Percentiles rank a stretch among this genome's conserved stretches.
These are phyloP conservation scores for Lasiodiplodia gonubiensis DNA, from an alignment of 2,329 filamentous ascomycete species.

Conservation along the genomic window DNA sequence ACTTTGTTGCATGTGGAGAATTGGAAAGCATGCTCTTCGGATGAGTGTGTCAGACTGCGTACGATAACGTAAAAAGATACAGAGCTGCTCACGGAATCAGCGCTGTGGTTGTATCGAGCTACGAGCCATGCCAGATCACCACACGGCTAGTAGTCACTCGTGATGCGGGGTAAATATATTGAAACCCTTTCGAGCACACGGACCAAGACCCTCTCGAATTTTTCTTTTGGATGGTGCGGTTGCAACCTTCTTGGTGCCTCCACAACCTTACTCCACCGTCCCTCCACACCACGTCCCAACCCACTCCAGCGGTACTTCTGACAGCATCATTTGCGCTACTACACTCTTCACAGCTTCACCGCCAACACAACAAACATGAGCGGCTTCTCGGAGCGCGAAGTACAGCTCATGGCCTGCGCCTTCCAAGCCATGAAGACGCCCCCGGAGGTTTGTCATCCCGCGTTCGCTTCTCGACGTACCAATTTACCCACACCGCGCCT, in stretches of 20 bases:
- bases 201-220: conserved; percentile 1
- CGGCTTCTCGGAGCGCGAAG: conserved; percentile 20
- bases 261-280: not conserved
- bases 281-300: not conserved
- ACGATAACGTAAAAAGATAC: not conserved
- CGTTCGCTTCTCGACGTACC: not conserved
- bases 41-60: not conserved
- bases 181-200: conserved; percentile 5
- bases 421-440: conserved; percentile 27
- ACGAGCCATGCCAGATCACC: not conserved
- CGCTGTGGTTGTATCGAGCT: not conserved
- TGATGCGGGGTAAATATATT: conserved; percentile 6
- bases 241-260: not conserved
- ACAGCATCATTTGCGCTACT: not conserved
- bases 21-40: not conserved
- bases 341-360: not conserved
- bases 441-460: conserved; percentile 12
- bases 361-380: conserved; percentile 14
- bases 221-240: not conserved
- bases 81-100: not conserved
- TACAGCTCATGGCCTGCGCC: conserved; percentile 29
- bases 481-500: not conserved
- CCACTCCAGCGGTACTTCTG: not conserved
- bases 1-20: not conserved
- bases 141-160: not conserved